Evolutionary conservation across 169 alveolate genomes (phyloP).

Genomic region (Babesia divergens): DNA sequence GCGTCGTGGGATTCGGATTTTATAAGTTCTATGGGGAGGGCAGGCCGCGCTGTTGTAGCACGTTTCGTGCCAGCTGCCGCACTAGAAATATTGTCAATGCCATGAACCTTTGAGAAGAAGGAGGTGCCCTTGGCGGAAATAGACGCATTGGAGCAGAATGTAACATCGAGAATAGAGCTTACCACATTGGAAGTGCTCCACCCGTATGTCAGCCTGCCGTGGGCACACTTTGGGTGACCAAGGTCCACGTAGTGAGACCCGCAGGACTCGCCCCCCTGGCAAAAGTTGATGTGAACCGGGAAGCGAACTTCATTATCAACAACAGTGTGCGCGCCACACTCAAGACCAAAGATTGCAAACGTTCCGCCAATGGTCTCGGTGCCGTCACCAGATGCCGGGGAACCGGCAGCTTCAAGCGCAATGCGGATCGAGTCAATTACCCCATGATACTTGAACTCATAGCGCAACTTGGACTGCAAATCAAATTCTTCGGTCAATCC

Average conservation of each 20-base stretch:
- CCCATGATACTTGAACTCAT: constrained; percentile 35
- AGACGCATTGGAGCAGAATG: not conserved
- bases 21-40: not conserved
- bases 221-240: constrained; percentile 34
- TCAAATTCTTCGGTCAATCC: constrained; percentile 52
- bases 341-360: constrained; percentile 45
- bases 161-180: not conserved
- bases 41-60: not conserved
- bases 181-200: constrained; percentile 41
- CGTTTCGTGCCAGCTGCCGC: not conserved
- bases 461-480: constrained; percentile 42
- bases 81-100: not conserved
- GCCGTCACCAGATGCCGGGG: constrained; percentile 9
- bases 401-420: constrained; percentile 1
- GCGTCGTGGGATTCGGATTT: not conserved
- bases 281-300: constrained; percentile 9
- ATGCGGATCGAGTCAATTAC: constrained; percentile 34
- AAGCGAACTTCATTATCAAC: constrained; percentile 7
- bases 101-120: not conserved
- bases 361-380: constrained; percentile 48
- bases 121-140: not conserved
- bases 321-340: constrained; percentile 23
- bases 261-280: constrained; percentile 31
- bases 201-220: constrained; percentile 49
- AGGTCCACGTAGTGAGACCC: constrained; percentile 37